Evolutionary conservation across 768 basidiomycete species (phyloP).

Genomic region (Mycena latifolia): DNA sequence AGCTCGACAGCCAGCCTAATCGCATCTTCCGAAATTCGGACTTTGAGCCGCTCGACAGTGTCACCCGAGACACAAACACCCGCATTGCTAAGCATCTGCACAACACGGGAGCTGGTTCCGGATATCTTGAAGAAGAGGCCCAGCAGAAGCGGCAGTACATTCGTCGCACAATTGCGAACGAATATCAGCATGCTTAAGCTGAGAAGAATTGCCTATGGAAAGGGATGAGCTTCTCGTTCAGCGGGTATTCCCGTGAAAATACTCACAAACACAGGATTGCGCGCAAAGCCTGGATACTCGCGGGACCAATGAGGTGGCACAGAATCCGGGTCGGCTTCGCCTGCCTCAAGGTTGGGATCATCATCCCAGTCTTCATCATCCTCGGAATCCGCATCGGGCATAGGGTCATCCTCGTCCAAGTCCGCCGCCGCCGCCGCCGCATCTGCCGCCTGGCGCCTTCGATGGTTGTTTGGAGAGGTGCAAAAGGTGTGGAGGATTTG

Average conservation of each 20-base stretch:
- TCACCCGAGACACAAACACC: constrained; percentile 41
- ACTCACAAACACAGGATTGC: constrained; percentile 38
- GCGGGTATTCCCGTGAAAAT: not conserved
- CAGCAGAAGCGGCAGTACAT: constrained; percentile 42
- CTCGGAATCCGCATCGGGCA: not conserved
- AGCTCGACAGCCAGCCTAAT: constrained; percentile 38
- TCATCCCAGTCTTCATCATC: constrained; percentile 19
- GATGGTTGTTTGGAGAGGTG: constrained; percentile 12
- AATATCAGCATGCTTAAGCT: constrained; percentile 40
- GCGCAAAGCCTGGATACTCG: constrained; percentile 33
- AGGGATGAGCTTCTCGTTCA: not conserved
- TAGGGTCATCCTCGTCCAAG: not conserved
- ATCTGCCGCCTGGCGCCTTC: not conserved
- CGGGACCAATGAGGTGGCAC: not conserved
- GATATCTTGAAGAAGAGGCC: constrained; percentile 46
- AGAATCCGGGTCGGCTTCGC: constrained; percentile 2
- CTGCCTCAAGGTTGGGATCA: constrained; percentile 6
- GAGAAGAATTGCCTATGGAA: constrained; percentile 28
- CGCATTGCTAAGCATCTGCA: constrained; percentile 42
- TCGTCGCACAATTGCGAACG: constrained; percentile 43
- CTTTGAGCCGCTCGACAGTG: constrained; percentile 45
- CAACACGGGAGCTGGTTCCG: constrained; percentile 43
- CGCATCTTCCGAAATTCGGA: constrained; percentile 40
- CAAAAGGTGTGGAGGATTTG: constrained; percentile 9
- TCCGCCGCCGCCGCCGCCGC: too few species aligned